Conservation (phyloP, 352 stramenopile genomes). For the Globisporangium alternatum region DNA sequence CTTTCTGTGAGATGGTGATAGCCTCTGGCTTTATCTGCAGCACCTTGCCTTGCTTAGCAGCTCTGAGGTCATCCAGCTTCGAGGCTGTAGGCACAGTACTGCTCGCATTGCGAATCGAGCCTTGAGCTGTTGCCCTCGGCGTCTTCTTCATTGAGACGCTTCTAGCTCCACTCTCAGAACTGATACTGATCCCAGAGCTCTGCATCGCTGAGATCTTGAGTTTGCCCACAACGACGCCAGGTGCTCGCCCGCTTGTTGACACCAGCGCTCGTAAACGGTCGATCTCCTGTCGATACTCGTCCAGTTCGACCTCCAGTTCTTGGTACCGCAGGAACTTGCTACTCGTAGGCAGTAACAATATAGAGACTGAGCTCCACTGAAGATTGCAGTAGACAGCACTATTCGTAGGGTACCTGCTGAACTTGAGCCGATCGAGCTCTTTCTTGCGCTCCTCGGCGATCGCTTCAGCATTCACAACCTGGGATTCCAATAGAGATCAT, state of each 20-base stretch:
- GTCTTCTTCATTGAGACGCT: not conserved
- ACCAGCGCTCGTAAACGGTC: slow-evolving; percentile 37
- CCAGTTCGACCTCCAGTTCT: slow-evolving; percentile 57
- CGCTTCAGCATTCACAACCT: slow-evolving; percentile 49
- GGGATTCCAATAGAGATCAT: not conserved
- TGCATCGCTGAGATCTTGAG: slow-evolving; percentile 32
- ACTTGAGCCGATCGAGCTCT: slow-evolving; percentile 50
- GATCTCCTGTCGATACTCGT: slow-evolving; percentile 59
- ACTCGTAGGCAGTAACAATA: not conserved
- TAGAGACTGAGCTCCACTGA: not conserved
- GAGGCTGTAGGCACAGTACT: not conserved
- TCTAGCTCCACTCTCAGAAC: not conserved
- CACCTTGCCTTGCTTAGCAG: not conserved
- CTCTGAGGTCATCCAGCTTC: not conserved
- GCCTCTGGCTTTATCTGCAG: not conserved
- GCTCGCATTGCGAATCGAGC: not conserved
- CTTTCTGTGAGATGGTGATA: slow-evolving; percentile 8
- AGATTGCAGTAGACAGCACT: not conserved
- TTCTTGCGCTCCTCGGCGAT: slow-evolving; percentile 54
- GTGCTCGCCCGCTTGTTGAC: not conserved
- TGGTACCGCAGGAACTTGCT: slow-evolving; percentile 73
- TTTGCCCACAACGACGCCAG: slow-evolving; percentile 33
- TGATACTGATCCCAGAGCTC: not conserved
- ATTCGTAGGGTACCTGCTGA: slow-evolving; percentile 38
- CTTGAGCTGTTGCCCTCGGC: not conserved